phyloP scores from a whole-genome alignment of 305 asterid genomes.

The Solanum hybrid region DNA sequence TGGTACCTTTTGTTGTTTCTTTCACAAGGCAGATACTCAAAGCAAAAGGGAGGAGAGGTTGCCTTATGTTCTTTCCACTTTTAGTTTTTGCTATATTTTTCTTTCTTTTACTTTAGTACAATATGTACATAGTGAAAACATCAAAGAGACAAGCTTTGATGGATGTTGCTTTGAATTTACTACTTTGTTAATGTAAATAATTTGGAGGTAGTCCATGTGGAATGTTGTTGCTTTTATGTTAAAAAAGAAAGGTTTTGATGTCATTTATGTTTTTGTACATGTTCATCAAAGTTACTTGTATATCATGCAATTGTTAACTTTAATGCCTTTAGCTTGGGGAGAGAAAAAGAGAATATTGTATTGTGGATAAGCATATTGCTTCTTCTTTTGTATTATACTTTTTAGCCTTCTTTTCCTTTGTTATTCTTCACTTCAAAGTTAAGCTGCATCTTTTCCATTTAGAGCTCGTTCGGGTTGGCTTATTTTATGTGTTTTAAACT shows the following conservation, averaged over 20 bases:
- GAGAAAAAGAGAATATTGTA: neutral
- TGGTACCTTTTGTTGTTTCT: neutral
- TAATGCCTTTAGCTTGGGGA: neutral
- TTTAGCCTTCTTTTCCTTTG: neutral
- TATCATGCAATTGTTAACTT: neutral
- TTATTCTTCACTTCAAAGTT: neutral
- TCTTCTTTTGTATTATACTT: neutral
- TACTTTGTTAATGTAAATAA: neutral
- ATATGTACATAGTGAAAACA: neutral
- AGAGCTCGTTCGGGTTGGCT: neutral
- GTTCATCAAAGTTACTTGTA: neutral
- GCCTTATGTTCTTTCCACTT: neutral
- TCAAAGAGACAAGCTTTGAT: neutral
- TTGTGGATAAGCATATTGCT: neutral
- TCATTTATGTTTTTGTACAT: neutral
- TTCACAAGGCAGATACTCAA: neutral
- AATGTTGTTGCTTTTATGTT: neutral
- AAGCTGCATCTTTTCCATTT: neutral
- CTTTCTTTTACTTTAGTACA: neutral
- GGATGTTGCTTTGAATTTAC: constrained; percentile 1
- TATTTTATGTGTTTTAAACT: neutral
- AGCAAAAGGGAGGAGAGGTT: neutral
- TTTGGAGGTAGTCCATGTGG: neutral
- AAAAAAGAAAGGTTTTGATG: neutral
- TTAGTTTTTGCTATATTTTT: neutral